These are phyloP conservation scores for Podospora bellae-mahoneyi DNA, from an alignment of 495 filamentous ascomycete species.

Conservation along the genomic window DNA sequence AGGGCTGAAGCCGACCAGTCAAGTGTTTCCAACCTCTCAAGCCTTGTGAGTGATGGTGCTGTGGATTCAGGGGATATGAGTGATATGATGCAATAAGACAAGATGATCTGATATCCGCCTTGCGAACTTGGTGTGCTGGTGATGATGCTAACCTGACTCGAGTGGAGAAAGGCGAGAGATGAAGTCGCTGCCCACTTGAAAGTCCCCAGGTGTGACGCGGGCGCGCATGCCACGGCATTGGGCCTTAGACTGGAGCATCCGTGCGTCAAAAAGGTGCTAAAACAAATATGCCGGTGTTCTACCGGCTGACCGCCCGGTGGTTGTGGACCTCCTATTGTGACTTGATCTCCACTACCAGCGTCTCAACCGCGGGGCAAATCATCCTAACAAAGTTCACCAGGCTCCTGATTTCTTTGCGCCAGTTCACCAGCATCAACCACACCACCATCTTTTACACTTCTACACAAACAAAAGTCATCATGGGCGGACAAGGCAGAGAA, in stretches of 20 bases:
- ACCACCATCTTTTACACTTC: constrained; percentile 1
- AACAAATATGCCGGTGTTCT: constrained; percentile 11
- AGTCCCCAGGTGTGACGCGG: neutral
- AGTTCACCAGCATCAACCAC: neutral
- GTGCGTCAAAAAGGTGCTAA: neutral
- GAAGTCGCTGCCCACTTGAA: neutral
- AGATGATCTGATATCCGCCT: neutral
- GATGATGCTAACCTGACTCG: neutral
- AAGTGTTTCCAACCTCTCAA: neutral
- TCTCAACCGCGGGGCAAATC: constrained; percentile 20
- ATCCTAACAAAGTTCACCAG: neutral
- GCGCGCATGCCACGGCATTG: neutral
- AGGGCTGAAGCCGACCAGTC: constrained; percentile 30
- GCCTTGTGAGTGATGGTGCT: neutral
- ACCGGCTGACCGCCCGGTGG: constrained; percentile 15
- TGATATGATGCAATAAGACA: neutral
- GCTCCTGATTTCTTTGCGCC: constrained; percentile 8
- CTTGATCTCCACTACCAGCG: neutral
- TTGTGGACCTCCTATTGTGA: neutral
- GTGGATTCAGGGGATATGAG: neutral
- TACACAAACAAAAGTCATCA: constrained; percentile 31
- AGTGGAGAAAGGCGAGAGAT: neutral
- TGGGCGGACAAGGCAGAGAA: constrained; percentile 69
- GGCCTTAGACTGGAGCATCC: neutral
- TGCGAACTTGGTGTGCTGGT: neutral